Evolutionary conservation across 2,329 filamentous ascomycete species (phyloP).

Genomic region (Epicoccum nigrum): DNA sequence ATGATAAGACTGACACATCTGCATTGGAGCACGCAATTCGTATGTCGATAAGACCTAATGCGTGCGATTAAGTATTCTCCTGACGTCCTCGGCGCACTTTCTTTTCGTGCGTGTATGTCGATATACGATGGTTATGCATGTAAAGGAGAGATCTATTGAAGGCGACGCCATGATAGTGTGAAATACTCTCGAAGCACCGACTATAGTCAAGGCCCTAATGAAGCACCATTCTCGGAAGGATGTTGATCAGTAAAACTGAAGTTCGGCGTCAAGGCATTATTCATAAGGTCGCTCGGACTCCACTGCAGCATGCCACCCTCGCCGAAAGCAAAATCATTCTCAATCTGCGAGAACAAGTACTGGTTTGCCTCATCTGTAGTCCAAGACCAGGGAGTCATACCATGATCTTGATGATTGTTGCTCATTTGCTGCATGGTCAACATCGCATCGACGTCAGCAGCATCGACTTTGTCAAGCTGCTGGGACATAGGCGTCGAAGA

Average conservation of each 20-base stretch:
- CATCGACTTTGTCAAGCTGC: not conserved
- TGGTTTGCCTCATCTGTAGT: conserved; percentile 38
- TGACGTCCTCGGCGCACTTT: no score
- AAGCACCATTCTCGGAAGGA: not conserved
- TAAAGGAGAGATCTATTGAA: no score
- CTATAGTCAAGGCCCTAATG: not conserved
- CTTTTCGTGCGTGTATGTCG: no score
- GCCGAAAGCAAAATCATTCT: conserved; percentile 40
- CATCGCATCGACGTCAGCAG: conserved; percentile 14
- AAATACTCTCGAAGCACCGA: no score
- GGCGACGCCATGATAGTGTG: no score
- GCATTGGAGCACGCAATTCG: no score
- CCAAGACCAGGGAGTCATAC: conserved; percentile 35
- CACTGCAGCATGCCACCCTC: conserved; percentile 34
- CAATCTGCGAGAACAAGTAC: conserved; percentile 41
- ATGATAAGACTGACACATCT: no score
- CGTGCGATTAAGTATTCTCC: no score
- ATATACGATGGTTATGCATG: no score
- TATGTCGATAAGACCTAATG: no score
- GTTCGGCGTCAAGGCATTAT: conserved; percentile 18
- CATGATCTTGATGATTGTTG: conserved; percentile 7
- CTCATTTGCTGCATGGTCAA: conserved; percentile 9
- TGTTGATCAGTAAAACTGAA: conserved; percentile 21
- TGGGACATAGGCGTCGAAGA: conserved; percentile 6
- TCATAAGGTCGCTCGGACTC: conserved; percentile 26